phyloP scores from a whole-genome alignment of 208 protist species.

The Angomonas desouzai region DNA sequence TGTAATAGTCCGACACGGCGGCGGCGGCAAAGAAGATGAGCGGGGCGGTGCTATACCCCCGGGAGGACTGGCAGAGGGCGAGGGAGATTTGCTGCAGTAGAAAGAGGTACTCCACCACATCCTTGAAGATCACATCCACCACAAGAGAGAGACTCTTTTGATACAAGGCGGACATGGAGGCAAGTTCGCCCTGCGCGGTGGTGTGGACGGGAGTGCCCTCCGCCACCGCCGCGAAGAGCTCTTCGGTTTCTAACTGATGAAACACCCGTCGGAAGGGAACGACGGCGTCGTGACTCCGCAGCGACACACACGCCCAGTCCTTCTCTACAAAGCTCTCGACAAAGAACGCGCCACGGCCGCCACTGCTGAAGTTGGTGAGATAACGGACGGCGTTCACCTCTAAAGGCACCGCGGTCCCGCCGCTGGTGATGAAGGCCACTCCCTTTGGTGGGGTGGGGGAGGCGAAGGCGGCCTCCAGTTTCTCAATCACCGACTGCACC shows the following conservation, averaged over 20 bases:
- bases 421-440: slow-evolving; percentile 75
- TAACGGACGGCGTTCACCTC: slow-evolving; percentile 85
- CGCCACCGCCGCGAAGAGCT: slow-evolving; percentile 35
- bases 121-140: slow-evolving; percentile 59
- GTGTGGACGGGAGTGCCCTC: not conserved
- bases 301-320: slow-evolving; percentile 68
- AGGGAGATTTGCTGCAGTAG: slow-evolving; percentile 42
- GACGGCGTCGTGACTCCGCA: slow-evolving; percentile 49
- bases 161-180: slow-evolving; percentile 26
- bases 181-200: slow-evolving; percentile 14
- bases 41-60: slow-evolving; percentile 19
- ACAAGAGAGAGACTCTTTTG: slow-evolving; percentile 30
- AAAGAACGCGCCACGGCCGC: slow-evolving; percentile 65
- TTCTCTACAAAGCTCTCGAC: slow-evolving; percentile 56
- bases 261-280: slow-evolving; percentile 58
- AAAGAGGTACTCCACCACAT: slow-evolving; percentile 78
- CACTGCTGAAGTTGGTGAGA: slow-evolving; percentile 83
- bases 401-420: slow-evolving; percentile 70
- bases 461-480: slow-evolving; percentile 24
- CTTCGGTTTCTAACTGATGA: slow-evolving; percentile 34
- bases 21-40: slow-evolving; percentile 74
- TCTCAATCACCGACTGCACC: slow-evolving; percentile 21
- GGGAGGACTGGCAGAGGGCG: slow-evolving; percentile 27
- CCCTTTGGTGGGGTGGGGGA: slow-evolving; percentile 27
- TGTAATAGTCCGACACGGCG: slow-evolving; percentile 83